Base-by-base conservation (phyloP, 1,284 basidiomycete species). In the Earliella scabrosa region DNA sequence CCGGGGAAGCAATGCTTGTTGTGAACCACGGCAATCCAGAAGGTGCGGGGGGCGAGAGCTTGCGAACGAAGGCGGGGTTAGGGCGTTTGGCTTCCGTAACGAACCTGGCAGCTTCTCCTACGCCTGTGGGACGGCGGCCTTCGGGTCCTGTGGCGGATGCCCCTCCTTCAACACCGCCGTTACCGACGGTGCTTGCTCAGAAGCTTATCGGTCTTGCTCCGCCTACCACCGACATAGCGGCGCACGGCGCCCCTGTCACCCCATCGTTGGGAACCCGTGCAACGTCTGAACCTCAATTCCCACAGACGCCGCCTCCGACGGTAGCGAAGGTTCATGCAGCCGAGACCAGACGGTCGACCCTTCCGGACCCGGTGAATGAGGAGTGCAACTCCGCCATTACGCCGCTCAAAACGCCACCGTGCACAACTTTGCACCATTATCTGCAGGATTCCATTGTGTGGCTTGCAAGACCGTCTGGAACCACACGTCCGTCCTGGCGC, bases 371-470 rank as follows among this genome's bases (percentile, higher is more conserved):
- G 16, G 4, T 7, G n/a, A n/a, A n/a, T 20, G 3, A 39, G 3
- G 14, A 18, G n/a, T 39, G 6, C n/a, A 39, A 20, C 1, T 10
- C n/a, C n/a, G n/a, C 10, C 16, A 20, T 20, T 9, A 20, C 36
- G 4, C 39, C 21, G 20, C 39, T 24, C 21, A 10, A 5, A 9
- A 13, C 39, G 21, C 5, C 14, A 38, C 35, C 32, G 1, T 20
- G 23, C 6, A 16, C n/a, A 39, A 45, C 57, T 27, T 36, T 65
- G 5, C 53, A 61, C 21, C 40, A 40, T 2, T 67, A 66, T 49
- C 59, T 72, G 16, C 27, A 52, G 21, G 51, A 66, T 26, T 61
- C 63, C 4, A 57, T 59, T 13, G 66, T 71, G 3, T 71, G 61
- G 61, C 46, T 69, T 13, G 62, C 66, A 4, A 57, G 58, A 9